Evolutionary conservation across 176 grass and related monocot genomes (phyloP), one percentile per base, ranked within the genome.

Genomic region (Poa pratensis): DNA sequence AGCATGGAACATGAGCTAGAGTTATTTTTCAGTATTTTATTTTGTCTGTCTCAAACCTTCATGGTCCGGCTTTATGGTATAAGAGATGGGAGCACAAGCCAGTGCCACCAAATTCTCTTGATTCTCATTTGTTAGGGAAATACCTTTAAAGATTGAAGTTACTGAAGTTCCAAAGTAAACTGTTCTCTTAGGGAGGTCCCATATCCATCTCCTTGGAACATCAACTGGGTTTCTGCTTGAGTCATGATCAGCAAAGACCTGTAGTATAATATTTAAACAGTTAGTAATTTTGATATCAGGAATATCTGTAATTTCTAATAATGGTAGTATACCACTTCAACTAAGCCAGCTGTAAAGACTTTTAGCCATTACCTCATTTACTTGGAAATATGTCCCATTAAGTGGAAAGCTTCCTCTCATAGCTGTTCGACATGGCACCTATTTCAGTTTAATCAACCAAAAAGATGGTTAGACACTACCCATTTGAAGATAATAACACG

Each of bases 401-500:
- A 95, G 93, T 76, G 93, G 93, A 83, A 95, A 95, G 86, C 90
- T 92, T 90, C 93, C 93, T 90, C 90, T 90, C 93, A 95, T 95
- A 84, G 93, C 93, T 75, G 93, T 95, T 71, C 93, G 90, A 43
- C 93, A 95, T 53, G 93, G 93, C 75, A 95, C 88, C 93, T 95
- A 69, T 80, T 87, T 85, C 26, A 19, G 39, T 88, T 91, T 80
- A 66, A 64, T 37, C 80, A 80, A 65, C 49, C 66, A 90, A 64
- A 74, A 73, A 84, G 70, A 49, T 55, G 27, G 22, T 68, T 76
- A 30, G 52, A 30, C 48, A 19, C 48, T 19, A 30, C 72, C 72
- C 50, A 52, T 75, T 73, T 50, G 43, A 73, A 73, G 70, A 28
- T 73, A 73, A 16, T 27, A 73, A 73, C 27, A 73, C 15, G 3